These are phyloP conservation scores for Edaphochlamys debaryana DNA, from an alignment of 139 green algal genomes.

Conservation along the genomic window DNA sequence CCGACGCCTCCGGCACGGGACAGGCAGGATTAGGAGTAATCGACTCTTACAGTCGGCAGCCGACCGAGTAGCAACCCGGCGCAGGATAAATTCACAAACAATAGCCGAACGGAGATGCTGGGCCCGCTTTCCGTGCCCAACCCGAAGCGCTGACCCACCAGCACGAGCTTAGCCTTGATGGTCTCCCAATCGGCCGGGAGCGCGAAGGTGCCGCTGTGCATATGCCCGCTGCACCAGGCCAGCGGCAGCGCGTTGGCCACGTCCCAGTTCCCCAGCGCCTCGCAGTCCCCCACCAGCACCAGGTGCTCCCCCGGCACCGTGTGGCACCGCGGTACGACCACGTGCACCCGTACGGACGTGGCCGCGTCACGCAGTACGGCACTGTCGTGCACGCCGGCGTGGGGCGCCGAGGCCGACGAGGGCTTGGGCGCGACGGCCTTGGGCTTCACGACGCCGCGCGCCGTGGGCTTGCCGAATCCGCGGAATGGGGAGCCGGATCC, in stretches of 20 bases:
- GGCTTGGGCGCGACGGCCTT: too few species aligned
- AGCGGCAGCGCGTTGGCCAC: constrained; percentile 7
- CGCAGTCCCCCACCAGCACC: constrained; percentile 41
- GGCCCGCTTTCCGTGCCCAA: background rate
- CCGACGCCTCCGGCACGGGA: too few species aligned
- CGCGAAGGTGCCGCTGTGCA: constrained; percentile 32
- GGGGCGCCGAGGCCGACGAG: too few species aligned
- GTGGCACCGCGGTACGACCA: constrained; percentile 17
- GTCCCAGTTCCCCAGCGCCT: constrained; percentile 40
- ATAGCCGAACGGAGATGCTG: too few species aligned
- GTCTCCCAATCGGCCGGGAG: background rate
- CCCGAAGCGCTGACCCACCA: background rate
- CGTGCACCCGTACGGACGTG: background rate
- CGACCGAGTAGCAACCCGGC: too few species aligned
- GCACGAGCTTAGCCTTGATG: constrained; percentile 16
- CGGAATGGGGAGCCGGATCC: too few species aligned
- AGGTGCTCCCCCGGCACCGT: constrained; percentile 26
- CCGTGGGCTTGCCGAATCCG: too few species aligned
- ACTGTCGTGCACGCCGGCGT: background rate
- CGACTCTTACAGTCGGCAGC: too few species aligned
- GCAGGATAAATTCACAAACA: too few species aligned
- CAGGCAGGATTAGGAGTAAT: too few species aligned
- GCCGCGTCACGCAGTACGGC: background rate
- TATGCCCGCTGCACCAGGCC: constrained; percentile 23
- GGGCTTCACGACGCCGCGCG: too few species aligned